Base-by-base conservation (phyloP, 345 rosid species). In the Jatropha curcas region DNA sequence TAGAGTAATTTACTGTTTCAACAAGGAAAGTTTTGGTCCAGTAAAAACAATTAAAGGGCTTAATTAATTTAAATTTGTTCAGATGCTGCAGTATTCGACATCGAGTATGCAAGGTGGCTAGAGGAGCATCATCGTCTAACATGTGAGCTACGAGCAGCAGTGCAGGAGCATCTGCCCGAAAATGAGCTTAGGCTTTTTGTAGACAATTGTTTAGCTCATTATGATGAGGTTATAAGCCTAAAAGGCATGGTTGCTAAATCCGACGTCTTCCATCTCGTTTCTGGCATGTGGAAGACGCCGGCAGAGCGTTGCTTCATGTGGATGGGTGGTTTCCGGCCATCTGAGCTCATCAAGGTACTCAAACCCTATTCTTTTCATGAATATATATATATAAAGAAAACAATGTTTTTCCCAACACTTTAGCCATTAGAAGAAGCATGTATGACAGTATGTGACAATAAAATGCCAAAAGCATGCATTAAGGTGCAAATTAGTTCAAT, bases 241-340 rank as follows among this genome's bases (percentile, higher is more conserved):
- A 96, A 89, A 79, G 79, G 85, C 60, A 85, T 91, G 88, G 83
- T 89, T 2, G 96, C 93, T 59, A 91, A 90, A 65, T 74, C 92
- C 14, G 99, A 96, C 73, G 97, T 93, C 35, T 96, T 96, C 73
- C 98, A 96, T 70, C 89, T 96, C 31, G 85, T 91, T 10, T 93
- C 99, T 53, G 99, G 99, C 59, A 84, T 85, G 80, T 96, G 99
- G 99, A 93, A 87, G 87, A 82, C 99, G 68, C 99, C 98, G 4
- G 97, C 97, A 4, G 99, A 96, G 70, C 86, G 99, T n/a, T 96
- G 98, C 82, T 96, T 91, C 88, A 77, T 91, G 92, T 96, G 99
- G 99, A 75, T 96, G 85, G 99, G 98, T 2, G 99, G 91, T 45
- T 96, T 90, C 72, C 94, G 97, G 10, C 99, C 99, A 13, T 96